phyloP scores from a whole-genome alignment of 192 early-diverging fungal genomes.

The Backusella macrospora region DNA sequence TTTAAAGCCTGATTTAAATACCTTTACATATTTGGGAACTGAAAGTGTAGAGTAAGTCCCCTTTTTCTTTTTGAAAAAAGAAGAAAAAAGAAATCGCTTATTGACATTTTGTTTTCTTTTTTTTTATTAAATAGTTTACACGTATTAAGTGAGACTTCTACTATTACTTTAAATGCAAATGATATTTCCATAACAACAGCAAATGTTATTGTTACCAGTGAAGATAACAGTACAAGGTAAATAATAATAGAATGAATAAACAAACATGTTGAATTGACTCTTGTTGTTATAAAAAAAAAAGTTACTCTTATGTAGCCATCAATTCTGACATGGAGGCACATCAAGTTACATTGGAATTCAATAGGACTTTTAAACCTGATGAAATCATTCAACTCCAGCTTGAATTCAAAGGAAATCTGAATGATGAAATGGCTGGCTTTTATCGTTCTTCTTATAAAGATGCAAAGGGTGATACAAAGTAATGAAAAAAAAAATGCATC shows the following conservation, averaged over 20 bases:
- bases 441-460: conserved; percentile 84
- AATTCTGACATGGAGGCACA: conserved; percentile 26
- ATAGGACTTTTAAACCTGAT: conserved; percentile 53
- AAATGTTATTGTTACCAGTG: conserved; percentile 6
- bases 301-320: background rate
- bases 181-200: conserved; percentile 65
- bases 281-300: background rate
- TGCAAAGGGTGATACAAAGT: conserved; percentile 52
- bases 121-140: conserved; percentile 46
- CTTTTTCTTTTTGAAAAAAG: too few relatives aligned
- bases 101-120: too few relatives aligned
- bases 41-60: conserved; percentile 72
- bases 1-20: conserved; percentile 75
- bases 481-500: conserved; percentile 11
- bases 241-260: background rate
- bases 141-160: conserved; percentile 59
- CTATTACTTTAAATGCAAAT: conserved; percentile 67
- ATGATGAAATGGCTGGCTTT: conserved; percentile 93
- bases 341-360: conserved; percentile 63
- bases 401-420: conserved; percentile 67
- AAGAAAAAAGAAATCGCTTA: too few relatives aligned
- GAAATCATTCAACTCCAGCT: conserved; percentile 45
- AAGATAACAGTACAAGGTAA: conserved; percentile 8
- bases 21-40: conserved; percentile 76
- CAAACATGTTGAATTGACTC: conserved; percentile 18